Conservation (phyloP, 352 stramenopile genomes). For the Pythium apleroticum region DNA sequence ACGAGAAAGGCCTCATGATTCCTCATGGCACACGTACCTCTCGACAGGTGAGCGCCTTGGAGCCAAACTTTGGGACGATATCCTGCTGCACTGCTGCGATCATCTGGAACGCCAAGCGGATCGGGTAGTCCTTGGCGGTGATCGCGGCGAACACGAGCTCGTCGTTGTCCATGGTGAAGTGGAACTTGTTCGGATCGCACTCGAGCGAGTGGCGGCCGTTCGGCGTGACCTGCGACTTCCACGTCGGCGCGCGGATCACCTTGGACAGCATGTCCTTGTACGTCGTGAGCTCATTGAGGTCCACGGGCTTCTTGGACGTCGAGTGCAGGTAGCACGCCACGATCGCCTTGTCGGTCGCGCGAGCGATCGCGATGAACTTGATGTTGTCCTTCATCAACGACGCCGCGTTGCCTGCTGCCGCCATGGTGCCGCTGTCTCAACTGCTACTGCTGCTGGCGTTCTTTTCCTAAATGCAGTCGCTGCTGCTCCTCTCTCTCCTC, state of each 20-base stretch:
- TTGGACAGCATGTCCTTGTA: constrained; percentile 85
- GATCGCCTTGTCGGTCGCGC: constrained; percentile 79
- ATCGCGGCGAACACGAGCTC: constrained; percentile 83
- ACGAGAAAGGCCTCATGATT: not conserved
- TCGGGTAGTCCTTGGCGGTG: constrained; percentile 80
- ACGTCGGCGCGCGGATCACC: constrained; percentile 80
- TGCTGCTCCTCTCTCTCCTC: not conserved
- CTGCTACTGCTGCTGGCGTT: not conserved
- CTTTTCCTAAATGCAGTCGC: constrained; percentile 1
- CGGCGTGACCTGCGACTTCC: constrained; percentile 84
- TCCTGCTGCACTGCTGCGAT: constrained; percentile 76
- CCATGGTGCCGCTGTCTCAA: constrained; percentile 14
- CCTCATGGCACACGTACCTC: too few relatives aligned
- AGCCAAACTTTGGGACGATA: constrained; percentile 71
- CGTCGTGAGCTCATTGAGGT: constrained; percentile 53
- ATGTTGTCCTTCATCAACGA: constrained; percentile 77
- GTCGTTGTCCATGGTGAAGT: constrained; percentile 89
- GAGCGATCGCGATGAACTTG: constrained; percentile 83
- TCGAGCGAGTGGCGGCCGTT: constrained; percentile 86
- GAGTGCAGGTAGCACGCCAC: constrained; percentile 77
- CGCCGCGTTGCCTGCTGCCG: constrained; percentile 20
- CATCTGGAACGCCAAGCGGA: constrained; percentile 81
- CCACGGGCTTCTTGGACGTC: constrained; percentile 41
- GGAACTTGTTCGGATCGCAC: constrained; percentile 87
- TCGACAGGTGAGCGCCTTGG: constrained; percentile 72